Percentiles rank a stretch among this genome's conserved stretches.
Conservation (phyloP, 306 rosid species). For the Canavalia gladiata region DNA sequence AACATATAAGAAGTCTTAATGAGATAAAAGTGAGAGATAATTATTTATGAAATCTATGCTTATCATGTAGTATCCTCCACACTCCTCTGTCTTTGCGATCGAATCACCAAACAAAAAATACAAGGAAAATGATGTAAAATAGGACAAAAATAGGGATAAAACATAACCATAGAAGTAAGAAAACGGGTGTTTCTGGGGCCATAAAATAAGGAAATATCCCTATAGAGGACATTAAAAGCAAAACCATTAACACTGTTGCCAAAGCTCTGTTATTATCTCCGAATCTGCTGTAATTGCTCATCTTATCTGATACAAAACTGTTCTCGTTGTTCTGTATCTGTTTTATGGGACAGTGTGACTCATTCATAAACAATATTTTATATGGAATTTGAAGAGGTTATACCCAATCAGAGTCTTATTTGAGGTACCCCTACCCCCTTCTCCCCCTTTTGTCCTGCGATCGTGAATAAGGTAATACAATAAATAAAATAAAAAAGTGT, state of each 20-base stretch:
- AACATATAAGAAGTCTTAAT: too few relatives aligned
- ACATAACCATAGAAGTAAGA: conserved; percentile 38
- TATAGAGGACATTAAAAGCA: conserved; percentile 40
- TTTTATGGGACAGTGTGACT: background rate
- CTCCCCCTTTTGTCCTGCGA: too few relatives aligned
- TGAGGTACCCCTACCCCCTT: background rate
- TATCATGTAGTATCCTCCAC: too few relatives aligned
- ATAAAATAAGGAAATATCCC: conserved; percentile 44
- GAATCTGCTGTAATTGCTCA: conserved; percentile 21
- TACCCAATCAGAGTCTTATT: background rate
- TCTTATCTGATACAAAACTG: background rate
- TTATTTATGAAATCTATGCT: too few relatives aligned
- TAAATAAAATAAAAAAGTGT: background rate
- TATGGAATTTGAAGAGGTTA: background rate
- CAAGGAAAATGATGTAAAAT: conserved; percentile 42
- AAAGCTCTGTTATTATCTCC: conserved; percentile 45
- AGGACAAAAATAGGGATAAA: conserved; percentile 50
- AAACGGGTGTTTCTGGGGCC: conserved; percentile 48
- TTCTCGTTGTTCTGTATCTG: background rate
- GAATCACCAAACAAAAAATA: conserved; percentile 49
- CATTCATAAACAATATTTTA: background rate
- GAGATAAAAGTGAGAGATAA: too few relatives aligned
- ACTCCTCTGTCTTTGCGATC: background rate
- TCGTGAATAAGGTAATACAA: background rate
- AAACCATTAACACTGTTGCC: conserved; percentile 45